Evolutionary conservation across 2,329 filamentous ascomycete genomes (phyloP).

Genomic region (Penicillium sp.): DNA sequence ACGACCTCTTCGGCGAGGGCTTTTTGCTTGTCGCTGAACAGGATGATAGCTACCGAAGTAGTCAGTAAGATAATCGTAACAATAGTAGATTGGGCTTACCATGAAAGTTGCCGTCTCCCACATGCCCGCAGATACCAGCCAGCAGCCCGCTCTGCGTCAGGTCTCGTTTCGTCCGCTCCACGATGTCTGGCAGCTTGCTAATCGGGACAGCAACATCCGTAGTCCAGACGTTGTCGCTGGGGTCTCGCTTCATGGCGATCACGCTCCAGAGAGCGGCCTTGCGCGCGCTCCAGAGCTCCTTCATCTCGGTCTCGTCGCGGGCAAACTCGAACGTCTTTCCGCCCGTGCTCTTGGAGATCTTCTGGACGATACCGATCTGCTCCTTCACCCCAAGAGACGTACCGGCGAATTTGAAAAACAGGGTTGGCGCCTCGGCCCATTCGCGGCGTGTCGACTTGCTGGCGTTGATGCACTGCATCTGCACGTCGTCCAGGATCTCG

Average conservation of each 20-base stretch:
- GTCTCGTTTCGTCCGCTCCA: conserved; percentile 65
- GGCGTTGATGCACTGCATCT: conserved; percentile 70
- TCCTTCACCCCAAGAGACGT: conserved; percentile 61
- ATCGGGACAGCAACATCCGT: conserved; percentile 79
- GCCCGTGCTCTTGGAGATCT: conserved; percentile 52
- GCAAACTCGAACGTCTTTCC: conserved; percentile 67
- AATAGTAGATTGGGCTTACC: conserved; percentile 31
- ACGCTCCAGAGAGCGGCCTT: conserved; percentile 73
- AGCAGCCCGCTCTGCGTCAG: conserved; percentile 60
- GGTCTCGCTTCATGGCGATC: conserved; percentile 59
- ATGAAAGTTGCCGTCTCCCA: conserved; percentile 73
- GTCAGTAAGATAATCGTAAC: not conserved
- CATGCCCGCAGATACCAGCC: conserved; percentile 66
- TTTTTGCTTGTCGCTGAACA: conserved; percentile 58
- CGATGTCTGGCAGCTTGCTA: conserved; percentile 66
- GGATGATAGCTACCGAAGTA: conserved; percentile 51
- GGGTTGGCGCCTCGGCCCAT: conserved; percentile 67
- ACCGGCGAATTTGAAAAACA: conserved; percentile 74
- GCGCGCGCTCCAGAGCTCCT: conserved; percentile 69
- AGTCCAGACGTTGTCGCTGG: conserved; percentile 66
- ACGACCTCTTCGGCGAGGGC: conserved; percentile 56
- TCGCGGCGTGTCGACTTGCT: conserved; percentile 43
- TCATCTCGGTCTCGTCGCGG: conserved; percentile 58
- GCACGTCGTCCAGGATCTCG: conserved; percentile 86
- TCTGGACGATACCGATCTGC: conserved; percentile 58